Percentiles rank a stretch among this genome's conserved stretches.
Evolutionary conservation across 2,329 filamentous ascomycete genomes (phyloP).

Genomic region (Aureobasidium musti): DNA sequence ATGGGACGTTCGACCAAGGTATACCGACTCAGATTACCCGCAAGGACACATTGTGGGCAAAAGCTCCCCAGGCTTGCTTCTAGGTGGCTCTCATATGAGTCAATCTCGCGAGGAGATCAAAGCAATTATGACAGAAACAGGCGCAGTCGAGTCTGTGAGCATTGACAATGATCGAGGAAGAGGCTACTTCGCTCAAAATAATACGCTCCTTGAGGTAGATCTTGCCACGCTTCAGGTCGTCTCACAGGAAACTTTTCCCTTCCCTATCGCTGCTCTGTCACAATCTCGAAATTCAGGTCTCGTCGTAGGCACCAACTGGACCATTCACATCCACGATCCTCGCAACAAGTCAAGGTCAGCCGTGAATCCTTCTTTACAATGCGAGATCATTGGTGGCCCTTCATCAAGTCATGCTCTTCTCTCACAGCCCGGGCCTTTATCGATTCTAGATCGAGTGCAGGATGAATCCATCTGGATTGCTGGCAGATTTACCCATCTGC

Average conservation of each 20-base stretch:
- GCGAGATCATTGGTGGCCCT: constrained; percentile 42
- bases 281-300: constrained; percentile 68
- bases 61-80: constrained; percentile 68
- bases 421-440: constrained; percentile 77
- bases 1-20: constrained; percentile 61
- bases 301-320: constrained; percentile 79
- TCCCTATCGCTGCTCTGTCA: constrained; percentile 81
- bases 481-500: constrained; percentile 82
- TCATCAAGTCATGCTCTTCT: constrained; percentile 65
- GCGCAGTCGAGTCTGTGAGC: constrained; percentile 78
- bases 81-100: constrained; percentile 48
- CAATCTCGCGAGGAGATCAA: constrained; percentile 33
- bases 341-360: constrained; percentile 48
- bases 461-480: constrained; percentile 80
- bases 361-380: constrained; percentile 24
- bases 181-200: constrained; percentile 79
- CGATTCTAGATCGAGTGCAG: constrained; percentile 70
- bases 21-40: constrained; percentile 30
- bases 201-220: constrained; percentile 78
- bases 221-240: constrained; percentile 70
- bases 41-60: constrained; percentile 66
- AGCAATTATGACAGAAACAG: constrained; percentile 67
- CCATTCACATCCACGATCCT: constrained; percentile 80
- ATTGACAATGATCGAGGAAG: constrained; percentile 67
- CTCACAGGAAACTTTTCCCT: constrained; percentile 71